These are phyloP conservation scores for Triadica sebifera DNA, from an alignment of 345 rosid species.

Conservation along the genomic window DNA sequence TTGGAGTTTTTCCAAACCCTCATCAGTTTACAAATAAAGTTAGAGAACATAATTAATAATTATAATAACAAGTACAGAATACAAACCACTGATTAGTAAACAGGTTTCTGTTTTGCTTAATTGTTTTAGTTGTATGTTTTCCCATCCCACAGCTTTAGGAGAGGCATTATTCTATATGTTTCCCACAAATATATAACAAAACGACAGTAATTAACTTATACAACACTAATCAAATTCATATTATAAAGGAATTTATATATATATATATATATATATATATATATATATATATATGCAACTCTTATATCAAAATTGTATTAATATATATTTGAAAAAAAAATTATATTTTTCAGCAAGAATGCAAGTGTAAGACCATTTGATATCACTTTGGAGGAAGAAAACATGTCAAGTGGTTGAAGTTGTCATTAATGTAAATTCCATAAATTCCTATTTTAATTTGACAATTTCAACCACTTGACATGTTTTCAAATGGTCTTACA, in stretches of 20 bases:
- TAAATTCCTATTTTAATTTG: background rate
- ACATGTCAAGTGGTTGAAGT: too few relatives aligned
- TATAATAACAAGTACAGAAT: background rate
- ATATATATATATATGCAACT: too few relatives aligned
- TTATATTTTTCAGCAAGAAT: too few relatives aligned
- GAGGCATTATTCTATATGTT: background rate
- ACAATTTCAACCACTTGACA: background rate
- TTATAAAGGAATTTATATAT: background rate
- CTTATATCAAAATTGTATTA: too few relatives aligned
- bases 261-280: too few relatives aligned
- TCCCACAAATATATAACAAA: background rate
- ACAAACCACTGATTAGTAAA: background rate
- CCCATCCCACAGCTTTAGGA: background rate
- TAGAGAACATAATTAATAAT: conserved; percentile 11
- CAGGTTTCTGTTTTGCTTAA: conserved; percentile 21
- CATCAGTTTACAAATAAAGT: background rate
- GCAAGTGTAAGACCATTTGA: too few relatives aligned
- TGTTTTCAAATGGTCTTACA: background rate
- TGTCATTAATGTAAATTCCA: too few relatives aligned
- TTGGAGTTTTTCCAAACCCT: background rate
- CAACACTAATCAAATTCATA: background rate
- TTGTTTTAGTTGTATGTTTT: conserved; percentile 5
- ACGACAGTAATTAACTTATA: too few relatives aligned
- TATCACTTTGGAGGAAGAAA: too few relatives aligned
- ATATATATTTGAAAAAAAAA: too few relatives aligned